Evolutionary conservation across 75 land plant species (phyloP).

Genomic region (Isoetes taiwanensis): DNA sequence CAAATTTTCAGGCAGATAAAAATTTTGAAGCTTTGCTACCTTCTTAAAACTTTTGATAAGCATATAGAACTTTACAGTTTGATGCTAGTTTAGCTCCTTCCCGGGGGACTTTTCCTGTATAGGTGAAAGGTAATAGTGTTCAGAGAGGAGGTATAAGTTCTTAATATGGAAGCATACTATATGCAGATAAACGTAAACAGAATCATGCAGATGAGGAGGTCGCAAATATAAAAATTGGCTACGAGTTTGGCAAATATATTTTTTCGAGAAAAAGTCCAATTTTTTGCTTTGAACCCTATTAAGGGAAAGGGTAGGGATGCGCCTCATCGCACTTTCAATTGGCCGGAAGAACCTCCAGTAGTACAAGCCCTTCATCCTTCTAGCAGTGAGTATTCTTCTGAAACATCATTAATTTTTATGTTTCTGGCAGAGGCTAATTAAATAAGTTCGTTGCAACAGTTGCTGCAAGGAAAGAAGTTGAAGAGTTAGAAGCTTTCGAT

Average conservation of each 20-base stretch:
- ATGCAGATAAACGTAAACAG: not conserved
- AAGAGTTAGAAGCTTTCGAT: slow-evolving; percentile 9
- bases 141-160: no score
- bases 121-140: no score
- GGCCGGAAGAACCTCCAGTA: not conserved
- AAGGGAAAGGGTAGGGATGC: not conserved
- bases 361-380: not conserved
- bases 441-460: not conserved
- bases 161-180: no score
- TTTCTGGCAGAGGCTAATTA: not conserved
- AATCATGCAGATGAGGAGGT: not conserved
- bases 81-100: not conserved
- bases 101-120: no score
- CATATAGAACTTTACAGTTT: not conserved
- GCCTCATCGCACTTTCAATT: not conserved
- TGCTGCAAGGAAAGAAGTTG: slow-evolving; percentile 11
- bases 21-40: not conserved
- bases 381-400: not conserved
- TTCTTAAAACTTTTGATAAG: not conserved
- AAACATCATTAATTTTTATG: not conserved
- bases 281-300: not conserved
- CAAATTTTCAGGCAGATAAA: not conserved
- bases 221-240: not conserved
- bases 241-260: not conserved
- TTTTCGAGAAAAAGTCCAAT: not conserved